phyloP scores from a whole-genome alignment of 768 basidiomycete genomes.

The Hygrocybe punicea region DNA sequence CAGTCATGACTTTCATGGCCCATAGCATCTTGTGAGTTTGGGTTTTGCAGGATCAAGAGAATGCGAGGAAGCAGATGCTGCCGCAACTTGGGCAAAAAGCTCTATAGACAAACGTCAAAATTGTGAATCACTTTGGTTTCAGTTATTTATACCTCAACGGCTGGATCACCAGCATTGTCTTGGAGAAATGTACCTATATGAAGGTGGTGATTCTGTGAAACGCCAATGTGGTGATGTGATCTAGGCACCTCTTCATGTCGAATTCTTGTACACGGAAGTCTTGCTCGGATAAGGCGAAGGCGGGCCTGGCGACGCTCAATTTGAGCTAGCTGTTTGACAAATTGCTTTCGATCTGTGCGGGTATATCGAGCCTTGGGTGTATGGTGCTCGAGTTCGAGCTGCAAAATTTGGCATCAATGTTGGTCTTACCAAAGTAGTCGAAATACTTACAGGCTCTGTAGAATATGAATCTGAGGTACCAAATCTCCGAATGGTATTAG shows the following conservation, averaged over 20 bases:
- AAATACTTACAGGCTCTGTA: conserved; percentile 29
- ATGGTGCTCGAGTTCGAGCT: conserved; percentile 41
- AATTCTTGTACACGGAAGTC: conserved; percentile 18
- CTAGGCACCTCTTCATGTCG: conserved; percentile 20
- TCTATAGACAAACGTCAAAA: not conserved
- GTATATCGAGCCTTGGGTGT: conserved; percentile 34
- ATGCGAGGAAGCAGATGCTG: conserved; percentile 6
- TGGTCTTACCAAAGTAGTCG: not conserved
- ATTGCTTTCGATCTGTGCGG: conserved; percentile 24
- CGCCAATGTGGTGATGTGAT: not conserved
- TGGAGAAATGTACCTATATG: conserved; percentile 11
- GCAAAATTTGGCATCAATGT: conserved; percentile 1
- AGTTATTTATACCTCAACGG: conserved; percentile 10
- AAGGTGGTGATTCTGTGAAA: conserved; percentile 5
- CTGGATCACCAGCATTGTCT: not conserved
- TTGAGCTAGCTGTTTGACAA: conserved; percentile 23
- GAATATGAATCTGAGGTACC: conserved; percentile 33
- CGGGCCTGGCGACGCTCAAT: conserved; percentile 9
- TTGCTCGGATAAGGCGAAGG: not conserved
- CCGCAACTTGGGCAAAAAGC: conserved; percentile 6
- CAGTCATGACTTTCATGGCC: conserved; percentile 3
- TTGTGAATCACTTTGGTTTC: not conserved
- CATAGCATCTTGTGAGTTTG: not conserved
- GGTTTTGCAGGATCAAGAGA: not conserved
- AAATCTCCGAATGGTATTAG: conserved; percentile 14